Evolutionary conservation across 176 grass and related monocot genomes (phyloP).

Genomic region (Cenchrus fungigraminus): DNA sequence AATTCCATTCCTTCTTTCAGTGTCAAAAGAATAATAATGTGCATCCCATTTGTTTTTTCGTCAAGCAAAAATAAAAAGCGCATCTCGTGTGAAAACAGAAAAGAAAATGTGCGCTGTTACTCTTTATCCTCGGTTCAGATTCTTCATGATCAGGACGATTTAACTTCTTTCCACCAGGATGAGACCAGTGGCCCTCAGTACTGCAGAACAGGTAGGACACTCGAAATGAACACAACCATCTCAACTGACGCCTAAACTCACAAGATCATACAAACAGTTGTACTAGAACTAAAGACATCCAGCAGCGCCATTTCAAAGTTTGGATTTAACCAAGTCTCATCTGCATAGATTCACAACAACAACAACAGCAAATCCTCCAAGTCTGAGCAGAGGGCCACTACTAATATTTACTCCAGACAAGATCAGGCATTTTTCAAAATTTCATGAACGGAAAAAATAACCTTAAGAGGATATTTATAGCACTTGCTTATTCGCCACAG

Average conservation of each 20-base stretch:
- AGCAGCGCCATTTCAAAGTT: not conserved
- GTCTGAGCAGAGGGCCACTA: not conserved
- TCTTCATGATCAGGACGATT: not conserved
- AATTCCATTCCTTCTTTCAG: not conserved
- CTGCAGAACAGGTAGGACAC: not conserved
- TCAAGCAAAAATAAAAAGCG: not conserved
- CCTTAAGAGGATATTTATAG: not conserved
- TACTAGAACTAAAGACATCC: not conserved
- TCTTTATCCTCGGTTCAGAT: not conserved
- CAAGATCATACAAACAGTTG: not conserved
- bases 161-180: not conserved
- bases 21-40: not conserved
- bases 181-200: not conserved
- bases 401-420: slow-evolving; percentile 2
- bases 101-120: not conserved
- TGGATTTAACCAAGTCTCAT: not conserved
- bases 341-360: not conserved
- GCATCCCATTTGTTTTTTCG: not conserved
- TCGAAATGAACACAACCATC: not conserved
- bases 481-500: slow-evolving; percentile 8
- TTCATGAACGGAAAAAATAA: not conserved
- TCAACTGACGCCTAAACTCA: not conserved
- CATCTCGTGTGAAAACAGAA: not conserved
- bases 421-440: not conserved
- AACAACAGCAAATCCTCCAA: not conserved